Evolutionary conservation across 495 filamentous ascomycete genomes (phyloP), one percentile per base, ranked within the genome.

Genomic region (Niebla homalea): DNA sequence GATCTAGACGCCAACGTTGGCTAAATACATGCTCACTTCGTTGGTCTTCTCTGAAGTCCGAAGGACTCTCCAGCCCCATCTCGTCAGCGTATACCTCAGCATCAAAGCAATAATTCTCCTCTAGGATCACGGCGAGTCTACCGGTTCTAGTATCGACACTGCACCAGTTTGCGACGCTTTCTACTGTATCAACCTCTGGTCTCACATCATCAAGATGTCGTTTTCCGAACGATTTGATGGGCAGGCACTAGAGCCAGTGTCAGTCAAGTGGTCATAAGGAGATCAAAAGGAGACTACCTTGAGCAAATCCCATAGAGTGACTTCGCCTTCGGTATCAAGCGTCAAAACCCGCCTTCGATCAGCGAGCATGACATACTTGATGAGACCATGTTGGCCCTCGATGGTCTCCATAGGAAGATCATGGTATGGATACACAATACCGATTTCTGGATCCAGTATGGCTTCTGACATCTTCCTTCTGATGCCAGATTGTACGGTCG

Each of bases 71-170:
- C 43, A 90, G 48, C 15, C 78, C 67, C 10, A 87, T 66, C 60
- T 96, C 87, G 61, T 97, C 92, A 1, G 89, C 89, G 62, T 98
- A 98, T 67, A 93, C 84, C 62, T 98, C 92, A 36, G 89, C 93
- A 65, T 97, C 93, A 58, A 98, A 98, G 62, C 92, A 97, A 53
- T 92, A 89, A 57, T 92, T 94, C 40, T 89, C 86, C 57, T 97
- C 92, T 18, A 98, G 64, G 12, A 95, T 83, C 23, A 93, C 89
- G 3, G 88, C 88, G 49, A 98, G 65, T 53, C 84, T 82, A 37
- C 92, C 92, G 4, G 92, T 97, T 49, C 89, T 80, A 25, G 88
- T 90, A 60, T 98, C 89, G 43, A 97, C 85, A 12, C 83, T 81
- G 61, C 90, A 97, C 92, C 92, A 98, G 51, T 94, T 88, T 5